Percentiles rank a stretch among this genome's conserved stretches.
Evolutionary conservation across 495 filamentous ascomycete species (phyloP).

Genomic region (Aspergillus ostianus): DNA sequence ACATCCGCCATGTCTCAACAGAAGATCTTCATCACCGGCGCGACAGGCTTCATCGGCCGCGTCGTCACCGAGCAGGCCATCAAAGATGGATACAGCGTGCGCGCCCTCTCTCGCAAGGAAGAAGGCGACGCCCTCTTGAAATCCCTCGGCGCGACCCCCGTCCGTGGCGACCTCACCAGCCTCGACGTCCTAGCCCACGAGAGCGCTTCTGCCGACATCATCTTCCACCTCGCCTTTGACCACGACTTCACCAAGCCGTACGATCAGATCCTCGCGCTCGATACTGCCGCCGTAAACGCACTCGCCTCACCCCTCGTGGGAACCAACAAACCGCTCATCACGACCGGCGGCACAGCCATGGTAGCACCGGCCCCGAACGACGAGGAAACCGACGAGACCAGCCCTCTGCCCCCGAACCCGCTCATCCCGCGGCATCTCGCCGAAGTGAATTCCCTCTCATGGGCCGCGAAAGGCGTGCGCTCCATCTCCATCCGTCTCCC

Average conservation of each 20-base stretch:
- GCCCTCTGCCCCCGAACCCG: conserved; percentile 10
- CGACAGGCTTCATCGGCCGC: conserved; percentile 46
- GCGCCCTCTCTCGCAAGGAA: conserved; percentile 43
- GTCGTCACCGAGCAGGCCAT: conserved; percentile 43
- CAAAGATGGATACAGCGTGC: conserved; percentile 36
- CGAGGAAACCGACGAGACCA: conserved; percentile 31
- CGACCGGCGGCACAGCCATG: conserved; percentile 40
- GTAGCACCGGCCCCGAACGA: conserved; percentile 25
- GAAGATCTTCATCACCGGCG: conserved; percentile 48
- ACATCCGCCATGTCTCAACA: conserved; percentile 1
- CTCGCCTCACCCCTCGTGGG: conserved; percentile 34
- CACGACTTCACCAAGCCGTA: conserved; percentile 41
- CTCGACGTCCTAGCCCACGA: conserved; percentile 34
- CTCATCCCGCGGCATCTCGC: conserved; percentile 26
- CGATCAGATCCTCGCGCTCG: conserved; percentile 23
- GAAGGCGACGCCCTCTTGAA: conserved; percentile 26
- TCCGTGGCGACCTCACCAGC: conserved; percentile 38
- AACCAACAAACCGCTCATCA: conserved; percentile 38
- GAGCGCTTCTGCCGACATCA: conserved; percentile 35
- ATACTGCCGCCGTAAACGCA: conserved; percentile 36
- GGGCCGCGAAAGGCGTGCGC: conserved; percentile 34
- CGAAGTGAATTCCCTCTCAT: conserved; percentile 26
- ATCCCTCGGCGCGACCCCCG: conserved; percentile 30
- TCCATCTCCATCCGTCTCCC: conserved; percentile 39
- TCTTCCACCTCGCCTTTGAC: conserved; percentile 48